Evolutionary conservation across 257 asterid species (phyloP), one percentile per base, ranked within the genome.

Genomic region (Orobanche coerulescens): DNA sequence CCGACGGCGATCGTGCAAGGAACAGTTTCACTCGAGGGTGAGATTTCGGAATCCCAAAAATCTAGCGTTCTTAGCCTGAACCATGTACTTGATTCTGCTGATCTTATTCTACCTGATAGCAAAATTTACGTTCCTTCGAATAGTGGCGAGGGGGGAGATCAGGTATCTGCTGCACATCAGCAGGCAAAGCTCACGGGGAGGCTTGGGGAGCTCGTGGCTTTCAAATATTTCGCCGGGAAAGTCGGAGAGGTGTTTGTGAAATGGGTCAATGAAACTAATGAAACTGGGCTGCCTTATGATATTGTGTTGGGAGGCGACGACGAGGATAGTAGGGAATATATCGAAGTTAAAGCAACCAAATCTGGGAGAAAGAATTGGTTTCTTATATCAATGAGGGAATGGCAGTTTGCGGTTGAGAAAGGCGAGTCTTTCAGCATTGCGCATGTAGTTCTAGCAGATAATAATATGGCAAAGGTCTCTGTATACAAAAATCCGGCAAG

Each of bases 401-500:
- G 98, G 98, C 86, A 92, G 62, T 88, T 86, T 62, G 98, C 97
- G 2, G 37, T 78, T 24, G 95, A 92, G 71, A 92, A 84, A 68
- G 97, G 98, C 37, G 97, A 92, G 58, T 64, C 87, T 60, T 92
- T 78, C 76, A 88, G 95, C 81, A 75, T 93, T 59, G 98, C 98
- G 0, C 89, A 84, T 65, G 95, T 92, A 9, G 68, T 72, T 58
- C 77, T 93, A 59, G 77, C 73, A 6, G 75, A 78, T 37, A 63
- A 81, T 54, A 72, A 76, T 10, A 73, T 81, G 78, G 91, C 94
- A 0, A 81, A 64, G 39, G 84, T 93, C 24, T 81, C 95, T 0
- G 50, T 84, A 11, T 88, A 84, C 81, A 86, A 83, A 66, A 88
- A 93, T 59, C 97, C 91, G 1, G 81, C 80, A 36, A 80, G 77